Evolutionary conservation across 768 basidiomycete species (phyloP), one percentile per base, ranked within the genome.

Genomic region (Pleurotus salmoneostramineus): DNA sequence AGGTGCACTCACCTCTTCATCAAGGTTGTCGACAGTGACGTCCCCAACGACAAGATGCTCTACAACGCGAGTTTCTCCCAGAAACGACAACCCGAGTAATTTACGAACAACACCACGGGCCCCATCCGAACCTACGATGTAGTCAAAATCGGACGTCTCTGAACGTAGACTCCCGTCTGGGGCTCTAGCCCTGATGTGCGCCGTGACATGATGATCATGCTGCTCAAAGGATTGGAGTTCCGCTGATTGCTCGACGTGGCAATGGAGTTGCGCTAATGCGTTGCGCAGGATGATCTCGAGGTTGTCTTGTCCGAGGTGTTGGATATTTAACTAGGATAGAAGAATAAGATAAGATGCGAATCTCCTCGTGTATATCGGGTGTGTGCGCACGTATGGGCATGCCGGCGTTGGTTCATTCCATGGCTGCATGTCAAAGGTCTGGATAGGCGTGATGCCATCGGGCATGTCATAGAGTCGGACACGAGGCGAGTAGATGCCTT

Each of bases 21-120:
- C 69, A 31, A 80, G 62, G 4, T 74, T 77, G 36, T 77, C 69
- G 0, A 80, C 70, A 45, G 66, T 68, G 4, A 82, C 74, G 63
- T 72, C 71, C n/a, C 65, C 70, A 2, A 65, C 63, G 33, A 72
- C 58, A 31, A 71, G 43, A 14, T 62, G 61, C 50, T 66, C 34
- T 15, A 65, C 63, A 49, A 70, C 66, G 34, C 63, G 60, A 2
- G 70, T 71, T 52, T 73, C 71, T 2, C 72, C 72, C 11, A 67
- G 59, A 47, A 70, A 69, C 14, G 63, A 59, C 32, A 68, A 56
- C 3, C 64, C 66, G 6, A 70, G 58, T 11, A 58, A 50, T 54
- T 68, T 69, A 36, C 69, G 64, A n/a, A 69, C 65, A n/a, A 65
- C 42, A 8, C 69, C 65, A 40, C 64, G 61, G 4, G 67, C 67